A percentile compares a stretch with the other conserved stretches of the same genome.
Conservation (phyloP, 495 filamentous ascomycete genomes). For the Aspergillus affinis region DNA sequence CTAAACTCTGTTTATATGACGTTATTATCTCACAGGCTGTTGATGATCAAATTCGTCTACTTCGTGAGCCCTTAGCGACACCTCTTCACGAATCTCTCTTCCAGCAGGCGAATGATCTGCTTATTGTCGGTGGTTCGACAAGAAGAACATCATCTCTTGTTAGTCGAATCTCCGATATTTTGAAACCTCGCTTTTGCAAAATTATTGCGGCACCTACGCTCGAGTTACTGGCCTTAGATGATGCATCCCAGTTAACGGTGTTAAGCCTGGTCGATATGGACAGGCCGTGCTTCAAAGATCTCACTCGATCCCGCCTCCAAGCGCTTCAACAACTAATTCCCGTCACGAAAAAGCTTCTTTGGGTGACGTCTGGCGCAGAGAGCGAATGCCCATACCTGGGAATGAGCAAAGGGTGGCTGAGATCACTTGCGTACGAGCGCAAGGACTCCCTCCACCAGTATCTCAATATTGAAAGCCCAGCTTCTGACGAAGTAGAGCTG, state of each 20-base stretch:
- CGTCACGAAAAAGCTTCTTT: slow-evolving; percentile 1
- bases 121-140: background rate
- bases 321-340: background rate
- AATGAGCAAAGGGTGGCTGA: slow-evolving; percentile 10
- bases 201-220: background rate
- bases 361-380: slow-evolving; percentile 15
- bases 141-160: background rate
- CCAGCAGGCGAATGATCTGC: background rate
- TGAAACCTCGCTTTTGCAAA: background rate
- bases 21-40: slow-evolving; percentile 9
- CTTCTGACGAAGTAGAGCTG: background rate
- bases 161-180: background rate
- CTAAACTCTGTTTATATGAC: background rate
- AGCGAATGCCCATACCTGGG: slow-evolving; percentile 1
- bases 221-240: background rate
- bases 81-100: background rate
- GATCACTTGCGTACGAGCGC: background rate
- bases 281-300: background rate
- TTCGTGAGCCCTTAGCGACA: background rate
- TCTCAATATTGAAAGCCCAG: background rate
- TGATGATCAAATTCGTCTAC: slow-evolving; percentile 2
- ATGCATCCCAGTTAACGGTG: background rate
- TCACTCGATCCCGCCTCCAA: background rate
- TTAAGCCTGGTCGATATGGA: background rate
- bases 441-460: background rate